Conservation (phyloP, 164 flowering plant genomes). For the Aristolochia fimbriata region DNA sequence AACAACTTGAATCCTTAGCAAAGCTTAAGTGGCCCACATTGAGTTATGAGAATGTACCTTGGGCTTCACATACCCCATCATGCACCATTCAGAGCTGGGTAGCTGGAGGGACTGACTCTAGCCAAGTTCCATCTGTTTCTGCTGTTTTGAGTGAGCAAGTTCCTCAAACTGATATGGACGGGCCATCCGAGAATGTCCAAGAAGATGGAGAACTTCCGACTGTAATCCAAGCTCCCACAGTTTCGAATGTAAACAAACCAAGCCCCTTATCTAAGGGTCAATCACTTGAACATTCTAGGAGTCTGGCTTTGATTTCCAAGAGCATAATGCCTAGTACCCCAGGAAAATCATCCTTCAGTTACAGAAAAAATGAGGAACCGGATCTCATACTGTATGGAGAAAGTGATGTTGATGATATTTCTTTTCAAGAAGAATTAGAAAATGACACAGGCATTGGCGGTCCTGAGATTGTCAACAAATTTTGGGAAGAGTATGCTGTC, state of each 20-base stretch:
- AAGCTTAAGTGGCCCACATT: constrained; percentile 76
- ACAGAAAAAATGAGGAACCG: constrained; percentile 48
- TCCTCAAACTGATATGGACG: constrained; percentile 32
- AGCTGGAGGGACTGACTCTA: constrained; percentile 20
- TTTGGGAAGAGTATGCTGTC: constrained; percentile 55
- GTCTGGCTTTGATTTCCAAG: constrained; percentile 57
- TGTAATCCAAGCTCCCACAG: constrained; percentile 26
- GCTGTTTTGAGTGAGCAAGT: constrained; percentile 29
- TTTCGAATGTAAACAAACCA: constrained; percentile 19
- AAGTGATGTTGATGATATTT: constrained; percentile 61
- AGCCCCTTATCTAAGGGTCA: constrained; percentile 27
- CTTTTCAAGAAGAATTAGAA: constrained; percentile 29
- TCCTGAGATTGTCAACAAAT: constrained; percentile 18
- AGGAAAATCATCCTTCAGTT: constrained; percentile 45
- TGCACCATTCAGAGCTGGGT: constrained; percentile 65
- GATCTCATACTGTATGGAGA: constrained; percentile 62
- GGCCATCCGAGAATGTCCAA: constrained; percentile 37
- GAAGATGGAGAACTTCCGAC: constrained; percentile 98
- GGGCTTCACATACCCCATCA: constrained; percentile 56
- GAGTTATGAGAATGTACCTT: constrained; percentile 56
- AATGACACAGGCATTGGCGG: constrained; percentile 13
- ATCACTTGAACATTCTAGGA: constrained; percentile 41
- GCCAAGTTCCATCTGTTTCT: constrained; percentile 27
- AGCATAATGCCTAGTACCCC: constrained; percentile 29
- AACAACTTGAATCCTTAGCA: constrained; percentile 66